A percentile compares a stretch with the other conserved stretches of the same genome.
phyloP scores from a whole-genome alignment of 1,139 yeast genomes.

The Blastobotrys buckinghamii region DNA sequence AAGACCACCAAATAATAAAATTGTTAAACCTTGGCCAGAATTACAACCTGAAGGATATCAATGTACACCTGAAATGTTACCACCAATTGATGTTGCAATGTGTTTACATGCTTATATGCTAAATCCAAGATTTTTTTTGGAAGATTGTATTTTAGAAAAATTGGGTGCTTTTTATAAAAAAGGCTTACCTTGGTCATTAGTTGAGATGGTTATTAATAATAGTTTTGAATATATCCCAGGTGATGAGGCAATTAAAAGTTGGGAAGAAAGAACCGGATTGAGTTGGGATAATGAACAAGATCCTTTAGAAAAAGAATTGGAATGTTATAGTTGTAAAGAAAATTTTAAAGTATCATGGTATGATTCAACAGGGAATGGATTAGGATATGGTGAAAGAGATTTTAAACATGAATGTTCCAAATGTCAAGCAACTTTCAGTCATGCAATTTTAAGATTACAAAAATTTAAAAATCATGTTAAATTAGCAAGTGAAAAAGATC shows the following conservation, averaged over 20 bases:
- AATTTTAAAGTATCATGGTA: conserved; percentile 1
- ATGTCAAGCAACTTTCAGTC: conserved; percentile 8
- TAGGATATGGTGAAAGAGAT: conserved; percentile 8
- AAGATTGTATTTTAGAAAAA: conserved; percentile 30
- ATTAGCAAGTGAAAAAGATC: conserved; percentile 1
- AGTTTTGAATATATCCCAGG: conserved; percentile 27
- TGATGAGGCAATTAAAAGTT: conserved; percentile 11
- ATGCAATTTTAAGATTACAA: conserved; percentile 9
- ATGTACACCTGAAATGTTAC: conserved; percentile 19
- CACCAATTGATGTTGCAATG: conserved; percentile 39
- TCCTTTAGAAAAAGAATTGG: conserved; percentile 6
- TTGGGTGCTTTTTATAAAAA: conserved; percentile 26
- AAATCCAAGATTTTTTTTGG: conserved; percentile 33
- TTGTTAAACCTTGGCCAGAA: background rate
- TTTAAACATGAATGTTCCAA: conserved; percentile 1
- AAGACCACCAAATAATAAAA: background rate
- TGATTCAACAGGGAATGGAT: background rate
- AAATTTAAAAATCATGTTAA: conserved; percentile 13
- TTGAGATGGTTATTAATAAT: conserved; percentile 27
- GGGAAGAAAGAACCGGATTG: conserved; percentile 5
- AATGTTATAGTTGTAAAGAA: conserved; percentile 7
- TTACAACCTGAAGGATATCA: background rate
- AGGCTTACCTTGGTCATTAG: conserved; percentile 31
- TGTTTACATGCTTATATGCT: conserved; percentile 39
- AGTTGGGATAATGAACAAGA: conserved; percentile 17